Evolutionary conservation across 192 early-diverging fungal genomes (phyloP), one percentile per base, ranked within the genome.

Genomic region (Polychytrium aggregatum): DNA sequence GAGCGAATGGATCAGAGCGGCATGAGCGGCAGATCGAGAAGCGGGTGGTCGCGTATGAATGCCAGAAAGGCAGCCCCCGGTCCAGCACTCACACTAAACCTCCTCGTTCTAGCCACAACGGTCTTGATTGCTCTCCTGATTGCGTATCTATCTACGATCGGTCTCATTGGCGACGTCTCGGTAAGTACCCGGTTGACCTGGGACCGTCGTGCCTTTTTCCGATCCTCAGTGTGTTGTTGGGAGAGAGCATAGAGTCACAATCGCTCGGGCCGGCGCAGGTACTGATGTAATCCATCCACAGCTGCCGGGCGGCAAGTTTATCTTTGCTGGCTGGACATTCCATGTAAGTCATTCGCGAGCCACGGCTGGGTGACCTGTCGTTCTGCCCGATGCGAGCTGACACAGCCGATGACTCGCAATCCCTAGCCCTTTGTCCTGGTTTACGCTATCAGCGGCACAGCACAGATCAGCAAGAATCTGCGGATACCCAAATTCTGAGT

Each of bases 401-500:
- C n/a, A n/a, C n/a, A n/a, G n/a, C n/a, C n/a, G n/a, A n/a, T n/a
- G n/a, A n/a, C n/a, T n/a, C n/a, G n/a, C n/a, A n/a, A n/a, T n/a
- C n/a, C n/a, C n/a, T 33, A 58, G 56, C 85, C 87, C n/a, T 58
- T 89, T 28, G 82, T 82, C 6, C 58, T 80, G 22, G 59, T 88
- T 56, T 92, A 78, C 61, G 87, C 64, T 5, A 33, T 89, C 24
- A 84, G 80, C 52, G 89, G 89, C 16, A 80, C 85, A 3, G 57
- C 82, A 2, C 84, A 85, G 86, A 82, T 92, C 50, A 86, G 82
- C 67, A 78, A 79, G 26, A 78, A 70, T 0, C 42, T 88, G 45
- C 71, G 77, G 29, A 85, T 88, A 34, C 86, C 86, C 18, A 88
- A 88, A 60, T n/a, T n/a, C n/a, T n/a, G n/a, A n/a, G n/a, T n/a